Percentiles rank a stretch among this genome's conserved stretches.
These are phyloP conservation scores for Biancaea sappan DNA, from an alignment of 306 rosid species.

Conservation along the genomic window DNA sequence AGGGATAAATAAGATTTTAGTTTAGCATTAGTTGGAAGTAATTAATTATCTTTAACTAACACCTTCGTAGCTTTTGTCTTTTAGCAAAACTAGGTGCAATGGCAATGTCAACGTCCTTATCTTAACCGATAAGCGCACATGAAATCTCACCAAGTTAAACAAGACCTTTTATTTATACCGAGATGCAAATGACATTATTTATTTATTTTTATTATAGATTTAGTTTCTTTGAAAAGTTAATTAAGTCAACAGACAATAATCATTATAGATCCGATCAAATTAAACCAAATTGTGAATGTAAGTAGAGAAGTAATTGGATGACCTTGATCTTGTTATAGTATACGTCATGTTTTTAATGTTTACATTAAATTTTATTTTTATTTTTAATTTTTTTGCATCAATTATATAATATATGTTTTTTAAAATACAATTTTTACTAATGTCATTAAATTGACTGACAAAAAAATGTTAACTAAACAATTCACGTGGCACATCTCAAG, in stretches of 20 bases:
- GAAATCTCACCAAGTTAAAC: slow-evolving; percentile 26
- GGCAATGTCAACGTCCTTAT: slow-evolving; percentile 42
- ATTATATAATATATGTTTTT: too few relatives aligned
- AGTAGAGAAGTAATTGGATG: too few relatives aligned
- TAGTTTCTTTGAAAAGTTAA: not conserved
- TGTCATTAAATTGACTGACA: too few relatives aligned
- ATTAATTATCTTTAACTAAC: slow-evolving; percentile 29
- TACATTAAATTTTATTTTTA: too few relatives aligned
- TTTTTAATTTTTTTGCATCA: too few relatives aligned
- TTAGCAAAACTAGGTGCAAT: slow-evolving; percentile 34
- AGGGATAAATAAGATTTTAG: too few relatives aligned
- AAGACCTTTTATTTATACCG: slow-evolving; percentile 23
- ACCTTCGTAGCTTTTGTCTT: slow-evolving; percentile 31
- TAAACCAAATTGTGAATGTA: not conserved
- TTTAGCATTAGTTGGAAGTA: too few relatives aligned
- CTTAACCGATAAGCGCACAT: slow-evolving; percentile 24
- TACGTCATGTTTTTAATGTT: too few relatives aligned
- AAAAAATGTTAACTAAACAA: too few relatives aligned
- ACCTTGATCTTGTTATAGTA: too few relatives aligned
- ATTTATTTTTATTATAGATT: not conserved
- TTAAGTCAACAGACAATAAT: not conserved
- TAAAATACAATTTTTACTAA: too few relatives aligned
- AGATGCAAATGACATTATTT: not conserved
- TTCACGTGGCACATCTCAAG: too few relatives aligned
- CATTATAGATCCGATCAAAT: not conserved